Evolutionary conservation across 2,329 filamentous ascomycete species (phyloP), one percentile per base, ranked within the genome.

Genomic region (Verruconis gallopava): DNA sequence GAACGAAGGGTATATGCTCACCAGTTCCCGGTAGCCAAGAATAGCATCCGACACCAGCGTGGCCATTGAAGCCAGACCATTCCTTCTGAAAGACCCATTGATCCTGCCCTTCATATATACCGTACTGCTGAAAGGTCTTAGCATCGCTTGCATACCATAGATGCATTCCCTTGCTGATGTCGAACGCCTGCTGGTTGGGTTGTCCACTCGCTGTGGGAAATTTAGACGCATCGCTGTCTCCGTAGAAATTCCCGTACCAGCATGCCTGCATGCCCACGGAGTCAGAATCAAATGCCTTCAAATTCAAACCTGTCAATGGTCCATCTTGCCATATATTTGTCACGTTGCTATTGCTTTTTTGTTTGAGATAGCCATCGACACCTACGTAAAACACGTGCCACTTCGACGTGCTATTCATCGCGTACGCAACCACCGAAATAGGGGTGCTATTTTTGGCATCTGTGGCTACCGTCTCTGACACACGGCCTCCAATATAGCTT

Each of bases 401-500:
- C 58, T 38, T 20, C 21, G 46, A 37, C 64, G 57, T 14, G 57
- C 44, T 15, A 51, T 65, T 67, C 4, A 62, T 63, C 14, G 52
- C 50, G 37, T 63, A 66, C 2, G 62, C 49, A 1, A 67, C 65
- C 3, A 63, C 60, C 20, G 64, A 65, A 13, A 68, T 55, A 2
- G 60, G 51, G 11, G 61, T 63, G 21, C 51, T 59, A 42, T 65
- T 63, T 47, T 66, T 67, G 3, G 63, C 65, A 47, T 66, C 60
- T 2, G 48, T 54, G 2, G 60, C 63, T 6, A 67, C 58, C 0
- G 60, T 53, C 28, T 64, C 53, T 2, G 58, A 55, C 13, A 54
- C 50, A 18, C 51, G 52, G 12, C 63, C 65, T 6, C 63, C 63
- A 14, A 56, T 40, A 63, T 63, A 67, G 19, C 54, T 45, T 4